Percentiles rank a stretch among this genome's conserved stretches.
phyloP scores from a whole-genome alignment of 75 land plant species.

The Cryptomeria japonica region DNA sequence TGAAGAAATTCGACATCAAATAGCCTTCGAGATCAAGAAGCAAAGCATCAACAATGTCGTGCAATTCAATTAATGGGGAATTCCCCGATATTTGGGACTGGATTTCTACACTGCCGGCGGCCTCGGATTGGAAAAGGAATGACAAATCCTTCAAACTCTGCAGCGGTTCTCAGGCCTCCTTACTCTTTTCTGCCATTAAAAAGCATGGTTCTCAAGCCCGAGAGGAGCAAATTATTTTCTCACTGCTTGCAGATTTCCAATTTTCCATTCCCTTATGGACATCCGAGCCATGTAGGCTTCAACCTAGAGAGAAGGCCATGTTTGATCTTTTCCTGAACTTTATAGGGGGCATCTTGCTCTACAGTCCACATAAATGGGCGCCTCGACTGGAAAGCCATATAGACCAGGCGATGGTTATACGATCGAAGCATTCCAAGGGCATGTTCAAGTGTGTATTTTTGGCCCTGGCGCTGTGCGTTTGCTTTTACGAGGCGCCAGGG shows the following conservation, averaged over 20 bases:
- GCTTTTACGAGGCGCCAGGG: slow-evolving; percentile 56
- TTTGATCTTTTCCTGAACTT: slow-evolving; percentile 26
- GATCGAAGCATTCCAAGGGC: slow-evolving; percentile 19
- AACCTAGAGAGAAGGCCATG: too few species aligned
- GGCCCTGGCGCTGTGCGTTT: slow-evolving; percentile 37
- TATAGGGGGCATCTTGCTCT: slow-evolving; percentile 38
- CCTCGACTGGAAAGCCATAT: not conserved
- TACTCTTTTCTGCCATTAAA: slow-evolving; percentile 24
- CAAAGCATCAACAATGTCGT: too few species aligned
- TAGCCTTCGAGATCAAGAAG: too few species aligned
- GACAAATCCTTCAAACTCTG: slow-evolving; percentile 35
- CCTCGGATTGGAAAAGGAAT: slow-evolving; percentile 32
- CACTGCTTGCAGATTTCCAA: slow-evolving; percentile 39
- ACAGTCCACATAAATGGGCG: slow-evolving; percentile 20
- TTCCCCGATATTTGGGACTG: slow-evolving; percentile 44
- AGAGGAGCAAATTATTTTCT: slow-evolving; percentile 16
- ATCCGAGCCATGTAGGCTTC: slow-evolving; percentile 20
- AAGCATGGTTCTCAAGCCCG: not conserved
- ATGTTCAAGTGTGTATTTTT: slow-evolving; percentile 44
- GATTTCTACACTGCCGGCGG: slow-evolving; percentile 46
- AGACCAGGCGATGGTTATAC: not conserved
- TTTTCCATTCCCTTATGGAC: slow-evolving; percentile 54
- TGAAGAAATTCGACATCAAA: not conserved
- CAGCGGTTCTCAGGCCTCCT: slow-evolving; percentile 30
- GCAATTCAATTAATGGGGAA: not conserved